These are phyloP conservation scores for Colletotrichum sp. DNA, from an alignment of 2,329 filamentous ascomycete genomes.

Conservation along the genomic window DNA sequence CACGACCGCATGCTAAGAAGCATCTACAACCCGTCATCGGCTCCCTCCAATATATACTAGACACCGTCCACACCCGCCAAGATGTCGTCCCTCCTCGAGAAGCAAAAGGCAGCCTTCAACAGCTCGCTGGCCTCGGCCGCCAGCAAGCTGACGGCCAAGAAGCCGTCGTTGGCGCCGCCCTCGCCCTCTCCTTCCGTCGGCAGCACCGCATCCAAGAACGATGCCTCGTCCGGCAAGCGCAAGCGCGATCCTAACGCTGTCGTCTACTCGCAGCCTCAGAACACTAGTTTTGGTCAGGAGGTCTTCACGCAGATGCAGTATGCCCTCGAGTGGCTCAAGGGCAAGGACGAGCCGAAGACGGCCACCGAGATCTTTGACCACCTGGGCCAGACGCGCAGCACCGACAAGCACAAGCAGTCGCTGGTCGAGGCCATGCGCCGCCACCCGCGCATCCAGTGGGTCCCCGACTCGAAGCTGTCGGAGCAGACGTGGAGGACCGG, in stretches of 20 bases:
- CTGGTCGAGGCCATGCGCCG: slow-evolving; percentile 73
- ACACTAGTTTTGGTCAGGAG: slow-evolving; percentile 77
- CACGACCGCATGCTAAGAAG: not conserved
- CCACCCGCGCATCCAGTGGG: slow-evolving; percentile 65
- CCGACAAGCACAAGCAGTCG: slow-evolving; percentile 65
- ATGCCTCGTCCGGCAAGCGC: slow-evolving; percentile 68
- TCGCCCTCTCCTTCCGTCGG: slow-evolving; percentile 67
- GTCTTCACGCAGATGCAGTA: slow-evolving; percentile 89
- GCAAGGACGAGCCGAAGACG: slow-evolving; percentile 69
- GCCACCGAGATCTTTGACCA: slow-evolving; percentile 82
- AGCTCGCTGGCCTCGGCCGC: slow-evolving; percentile 68
- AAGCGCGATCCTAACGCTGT: slow-evolving; percentile 61
- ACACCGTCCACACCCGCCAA: slow-evolving; percentile 25
- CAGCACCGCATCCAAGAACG: slow-evolving; percentile 50
- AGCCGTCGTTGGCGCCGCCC: slow-evolving; percentile 56
- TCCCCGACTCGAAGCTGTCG: slow-evolving; percentile 62
- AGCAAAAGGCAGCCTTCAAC: slow-evolving; percentile 67
- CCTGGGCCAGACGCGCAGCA: slow-evolving; percentile 70
- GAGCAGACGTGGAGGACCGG: slow-evolving; percentile 71
- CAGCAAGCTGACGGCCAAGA: slow-evolving; percentile 62
- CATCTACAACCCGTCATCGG: not conserved
- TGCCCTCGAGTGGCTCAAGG: slow-evolving; percentile 82
- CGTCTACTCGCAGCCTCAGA: slow-evolving; percentile 78
- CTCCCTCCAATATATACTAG: not conserved
- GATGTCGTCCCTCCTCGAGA: slow-evolving; percentile 69